Evolutionary conservation across 2,329 filamentous ascomycete genomes (phyloP), one percentile per base, ranked within the genome.

Genomic region (Calonectria pseudoturangicola): DNA sequence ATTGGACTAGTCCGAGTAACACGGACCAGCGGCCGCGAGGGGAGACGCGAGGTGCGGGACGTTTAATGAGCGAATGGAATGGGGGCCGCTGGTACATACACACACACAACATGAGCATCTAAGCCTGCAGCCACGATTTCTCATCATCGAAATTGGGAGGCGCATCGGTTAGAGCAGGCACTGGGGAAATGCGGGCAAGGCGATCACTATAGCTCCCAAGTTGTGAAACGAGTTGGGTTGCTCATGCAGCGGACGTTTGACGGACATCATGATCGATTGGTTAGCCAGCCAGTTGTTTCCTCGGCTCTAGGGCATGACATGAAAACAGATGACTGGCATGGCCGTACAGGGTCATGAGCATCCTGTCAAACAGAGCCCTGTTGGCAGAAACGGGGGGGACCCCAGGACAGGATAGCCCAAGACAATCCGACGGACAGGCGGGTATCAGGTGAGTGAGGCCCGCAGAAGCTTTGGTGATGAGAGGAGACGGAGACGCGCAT

Each of bases 361-460:
- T 60, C n/a, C 54, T 60, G 30, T 54, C 41, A 47, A 43, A 51
- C 33, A 30, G 56, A 50, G 54, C 39, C 47, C 68, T 56, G 39
- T 60, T 77, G 76, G 76, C 77, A 77, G 76, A 79, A 79, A 79
- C 77, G 21, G 41, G 71, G 72, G 74, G 47, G 43, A 16, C 30
- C 64, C 58, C 21, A 60, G 58, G 51, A 39, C 27, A 16, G 58
- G 51, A 39, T 27, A 16, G n/a, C 62, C 67, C 58, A 56, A 60
- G 56, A 65, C 70, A 73, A 36, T 48, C 58, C 58, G 43, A 45
- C 41, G 54, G 33, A 12, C 56, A 54, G 43, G 4, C 36, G 12
- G 58, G 73, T 66, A 51, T 71, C 33, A 60, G 54, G 33, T 60
- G 33, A 39, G 54, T 60, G 33, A 39, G 54, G 39, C 54, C 36